These are phyloP conservation scores for Zygosaccharomyces pseudorouxii DNA, from an alignment of 805 yeast species.

Conservation along the genomic window DNA sequence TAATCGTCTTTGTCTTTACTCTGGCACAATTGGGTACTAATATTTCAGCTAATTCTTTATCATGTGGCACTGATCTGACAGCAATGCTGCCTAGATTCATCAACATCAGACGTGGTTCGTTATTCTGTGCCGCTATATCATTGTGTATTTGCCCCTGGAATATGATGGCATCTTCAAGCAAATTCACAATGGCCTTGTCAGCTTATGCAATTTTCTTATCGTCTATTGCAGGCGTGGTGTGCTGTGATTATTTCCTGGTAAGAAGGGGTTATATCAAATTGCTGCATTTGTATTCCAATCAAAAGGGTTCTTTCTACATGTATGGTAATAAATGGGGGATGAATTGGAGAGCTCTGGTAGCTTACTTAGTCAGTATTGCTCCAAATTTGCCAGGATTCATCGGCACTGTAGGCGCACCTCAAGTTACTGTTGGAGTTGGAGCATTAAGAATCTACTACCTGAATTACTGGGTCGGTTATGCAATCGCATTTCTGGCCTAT, in stretches of 20 bases:
- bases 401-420: conserved; percentile 53
- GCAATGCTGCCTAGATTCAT: conserved; percentile 54
- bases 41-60: conserved; percentile 60
- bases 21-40: conserved; percentile 75
- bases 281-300: conserved; percentile 55
- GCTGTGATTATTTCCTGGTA: conserved; percentile 54
- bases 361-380: conserved; percentile 43
- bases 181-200: conserved; percentile 67
- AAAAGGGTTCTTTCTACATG: conserved; percentile 41
- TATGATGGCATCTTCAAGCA: conserved; percentile 55
- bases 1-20: conserved; percentile 59
- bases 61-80: conserved; percentile 55
- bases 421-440: conserved; percentile 56
- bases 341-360: conserved; percentile 76
- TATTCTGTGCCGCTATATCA: conserved; percentile 65
- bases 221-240: conserved; percentile 69
- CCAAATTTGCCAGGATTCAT: conserved; percentile 40
- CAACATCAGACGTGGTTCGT: conserved; percentile 56
- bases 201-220: conserved; percentile 78
- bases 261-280: conserved; percentile 63
- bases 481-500: conserved; percentile 53
- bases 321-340: conserved; percentile 52
- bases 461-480: conserved; percentile 74
- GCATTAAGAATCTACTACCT: conserved; percentile 67
- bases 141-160: conserved; percentile 78